A percentile compares a stretch with the other conserved stretches of the same genome.
Evolutionary conservation across 768 basidiomycete species (phyloP).

Genomic region (Bullera alba): DNA sequence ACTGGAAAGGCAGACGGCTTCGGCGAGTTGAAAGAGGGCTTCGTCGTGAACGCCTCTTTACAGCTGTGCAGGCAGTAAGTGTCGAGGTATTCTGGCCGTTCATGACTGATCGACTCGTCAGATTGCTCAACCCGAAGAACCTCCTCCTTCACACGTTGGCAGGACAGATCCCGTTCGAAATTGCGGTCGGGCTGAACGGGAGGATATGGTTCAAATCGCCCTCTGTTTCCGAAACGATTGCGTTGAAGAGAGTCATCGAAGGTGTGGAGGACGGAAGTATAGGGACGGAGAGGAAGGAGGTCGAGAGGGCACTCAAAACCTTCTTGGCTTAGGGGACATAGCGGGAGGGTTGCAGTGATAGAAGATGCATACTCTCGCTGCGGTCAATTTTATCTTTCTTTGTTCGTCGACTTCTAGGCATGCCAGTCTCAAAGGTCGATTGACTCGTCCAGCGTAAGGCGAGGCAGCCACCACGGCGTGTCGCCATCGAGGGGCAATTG

Average conservation of each 20-base stretch:
- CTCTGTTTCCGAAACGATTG: constrained; percentile 66
- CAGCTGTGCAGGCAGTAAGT: constrained; percentile 78
- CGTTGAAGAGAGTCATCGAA: constrained; percentile 70
- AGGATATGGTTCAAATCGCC: constrained; percentile 80
- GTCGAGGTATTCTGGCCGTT: background rate
- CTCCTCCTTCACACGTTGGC: constrained; percentile 77
- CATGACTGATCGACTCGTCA: constrained; percentile 38
- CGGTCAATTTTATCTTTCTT: too few species aligned
- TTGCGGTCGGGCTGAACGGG: constrained; percentile 84
- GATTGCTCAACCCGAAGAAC: constrained; percentile 71
- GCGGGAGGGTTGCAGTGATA: too few species aligned
- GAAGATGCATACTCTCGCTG: too few species aligned
- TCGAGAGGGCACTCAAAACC: constrained; percentile 19
- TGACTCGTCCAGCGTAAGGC: too few species aligned
- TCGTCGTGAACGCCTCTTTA: constrained; percentile 71
- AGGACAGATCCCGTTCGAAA: constrained; percentile 73
- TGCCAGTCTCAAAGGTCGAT: too few species aligned
- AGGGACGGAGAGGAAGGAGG: constrained; percentile 20
- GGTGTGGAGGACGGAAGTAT: constrained; percentile 54
- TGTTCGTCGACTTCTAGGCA: too few species aligned
- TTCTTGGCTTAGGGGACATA: constrained; percentile 13
- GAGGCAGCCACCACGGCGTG: too few species aligned
- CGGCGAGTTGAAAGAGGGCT: constrained; percentile 85
- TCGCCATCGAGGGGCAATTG: too few species aligned
- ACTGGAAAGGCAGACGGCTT: constrained; percentile 87